Evolutionary conservation across 2,329 filamentous ascomycete genomes (phyloP), one percentile per base, ranked within the genome.

Genomic region (Xylaria sp.): DNA sequence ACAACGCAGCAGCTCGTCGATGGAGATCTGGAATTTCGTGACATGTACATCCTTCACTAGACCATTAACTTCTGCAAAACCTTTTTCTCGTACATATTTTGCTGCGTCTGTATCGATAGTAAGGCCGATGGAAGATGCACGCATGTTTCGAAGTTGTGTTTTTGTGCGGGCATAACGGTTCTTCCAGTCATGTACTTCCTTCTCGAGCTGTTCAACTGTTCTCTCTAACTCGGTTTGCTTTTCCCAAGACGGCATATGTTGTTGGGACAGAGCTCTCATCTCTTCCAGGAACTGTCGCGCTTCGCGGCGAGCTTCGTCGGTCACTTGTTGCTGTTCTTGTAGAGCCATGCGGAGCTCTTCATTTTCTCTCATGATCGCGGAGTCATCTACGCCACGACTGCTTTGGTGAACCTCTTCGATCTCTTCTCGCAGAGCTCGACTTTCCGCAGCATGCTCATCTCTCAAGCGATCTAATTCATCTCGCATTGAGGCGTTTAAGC

Each of bases 1-100:
- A 50, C 87, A 88, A 72, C 91, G 91, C 44, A 99, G 85, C 48
- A 98, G 86, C 76, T 98, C 95, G 78, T 99, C 95, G 70, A 99
- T 92, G 25, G 94, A 89, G 69, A 98, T 91, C 80, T 99, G 96
- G 83, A 97, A 98, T 77, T 93, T 94, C 60, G 95, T 98, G 73
- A 99, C 90, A 78, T 98, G 92, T 13, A 98, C 88, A 80, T 98
- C 96, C 81, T 93, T 94, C 75, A 99, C 90, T 25, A 96, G 80
- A 6, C 96, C 96, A 68, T 90, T 88, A 13, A 91, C 88, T 46
- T 91, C 87, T 25, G 88, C 87, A 73, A 96, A 91, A 32, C 86
- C 89, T 76, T 87, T 88, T 62, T 93, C 90, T 60, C 88, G 88
- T 50, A 90, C 81, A 71, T 90, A 88, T 72, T 87, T 88, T 59